Evolutionary conservation across 495 filamentous ascomycete genomes (phyloP).

Genomic region (Penicillium malachiteum): DNA sequence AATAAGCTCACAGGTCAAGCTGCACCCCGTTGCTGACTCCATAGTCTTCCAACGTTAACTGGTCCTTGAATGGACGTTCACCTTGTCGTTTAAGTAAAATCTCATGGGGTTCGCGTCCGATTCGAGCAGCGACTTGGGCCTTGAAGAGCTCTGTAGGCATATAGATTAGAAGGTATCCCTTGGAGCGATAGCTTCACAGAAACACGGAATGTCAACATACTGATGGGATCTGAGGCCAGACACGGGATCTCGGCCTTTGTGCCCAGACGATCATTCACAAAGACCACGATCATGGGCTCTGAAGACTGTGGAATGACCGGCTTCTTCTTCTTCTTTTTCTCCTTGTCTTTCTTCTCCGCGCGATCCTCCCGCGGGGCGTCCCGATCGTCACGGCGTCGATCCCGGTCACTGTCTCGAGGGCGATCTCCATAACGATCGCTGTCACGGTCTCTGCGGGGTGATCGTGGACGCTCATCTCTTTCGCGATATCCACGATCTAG

Average conservation of each 20-base stretch:
- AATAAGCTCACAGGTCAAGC: constrained; percentile 64
- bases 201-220: constrained; percentile 27
- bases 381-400: constrained; percentile 25
- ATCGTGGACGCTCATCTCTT: constrained; percentile 30
- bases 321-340: constrained; percentile 45
- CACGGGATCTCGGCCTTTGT: constrained; percentile 90
- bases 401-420: constrained; percentile 22
- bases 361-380: constrained; percentile 28
- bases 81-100: constrained; percentile 90
- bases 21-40: constrained; percentile 86
- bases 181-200: neutral
- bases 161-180: constrained; percentile 11
- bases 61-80: constrained; percentile 87
- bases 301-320: constrained; percentile 30
- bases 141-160: constrained; percentile 68
- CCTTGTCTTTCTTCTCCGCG: constrained; percentile 35
- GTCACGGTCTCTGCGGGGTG: constrained; percentile 34
- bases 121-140: constrained; percentile 79
- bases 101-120: constrained; percentile 84
- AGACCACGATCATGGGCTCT: constrained; percentile 87
- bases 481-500: constrained; percentile 59
- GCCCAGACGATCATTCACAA: constrained; percentile 88
- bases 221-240: constrained; percentile 74
- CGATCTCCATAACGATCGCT: constrained; percentile 23
- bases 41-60: constrained; percentile 83